phyloP scores from a whole-genome alignment of 2,329 filamentous ascomycete species.

The Botrytis fragariae region DNA sequence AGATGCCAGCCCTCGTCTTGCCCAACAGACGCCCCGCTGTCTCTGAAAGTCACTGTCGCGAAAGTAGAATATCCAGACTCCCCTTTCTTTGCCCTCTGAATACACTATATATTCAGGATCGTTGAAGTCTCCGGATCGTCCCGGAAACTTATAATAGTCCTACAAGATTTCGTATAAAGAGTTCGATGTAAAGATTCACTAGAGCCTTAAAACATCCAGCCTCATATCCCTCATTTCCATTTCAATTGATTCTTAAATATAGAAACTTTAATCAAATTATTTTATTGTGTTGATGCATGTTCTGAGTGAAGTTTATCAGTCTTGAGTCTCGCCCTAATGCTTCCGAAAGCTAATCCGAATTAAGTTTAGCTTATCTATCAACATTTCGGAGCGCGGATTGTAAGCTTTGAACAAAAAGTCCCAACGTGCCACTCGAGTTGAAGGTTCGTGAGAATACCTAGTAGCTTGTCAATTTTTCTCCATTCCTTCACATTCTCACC shows the following conservation, averaged over 20 bases:
- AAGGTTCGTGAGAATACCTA: slow-evolving; percentile 14
- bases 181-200: not conserved
- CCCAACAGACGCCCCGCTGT: not conserved
- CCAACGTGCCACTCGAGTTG: slow-evolving; percentile 22
- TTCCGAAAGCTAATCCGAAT: slow-evolving; percentile 18
- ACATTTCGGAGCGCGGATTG: slow-evolving; percentile 20
- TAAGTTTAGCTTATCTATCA: slow-evolving; percentile 17
- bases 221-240: not conserved
- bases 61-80: not conserved
- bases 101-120: not conserved
- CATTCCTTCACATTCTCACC: not conserved
- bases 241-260: not conserved
- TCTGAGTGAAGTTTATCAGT: not conserved
- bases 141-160: not conserved
- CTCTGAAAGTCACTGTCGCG: not conserved
- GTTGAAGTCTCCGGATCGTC: not conserved
- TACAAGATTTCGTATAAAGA: not conserved
- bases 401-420: slow-evolving; percentile 21
- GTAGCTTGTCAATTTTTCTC: slow-evolving; percentile 9
- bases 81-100: not conserved
- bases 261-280: not conserved
- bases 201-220: not conserved
- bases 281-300: not conserved
- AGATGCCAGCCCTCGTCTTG: not conserved
- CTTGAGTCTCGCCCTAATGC: slow-evolving; percentile 14